Evolutionary conservation across 2,329 filamentous ascomycete species (phyloP), one percentile per base, ranked within the genome.

Genomic region (Chrysoporthe puriensis): DNA sequence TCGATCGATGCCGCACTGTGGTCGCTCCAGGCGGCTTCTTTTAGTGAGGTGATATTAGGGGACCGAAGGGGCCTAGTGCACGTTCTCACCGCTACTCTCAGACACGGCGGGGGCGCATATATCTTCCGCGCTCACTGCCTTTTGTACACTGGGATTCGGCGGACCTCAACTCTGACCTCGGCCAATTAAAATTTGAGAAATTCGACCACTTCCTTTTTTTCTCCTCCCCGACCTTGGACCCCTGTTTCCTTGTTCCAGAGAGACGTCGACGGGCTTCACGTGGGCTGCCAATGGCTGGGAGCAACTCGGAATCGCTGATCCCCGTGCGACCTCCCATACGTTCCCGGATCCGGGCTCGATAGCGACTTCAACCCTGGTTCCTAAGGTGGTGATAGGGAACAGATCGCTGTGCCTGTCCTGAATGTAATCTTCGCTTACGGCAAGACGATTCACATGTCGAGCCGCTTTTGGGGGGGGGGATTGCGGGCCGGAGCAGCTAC

Each of bases 1-100:
- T 60, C 57, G 59, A 70, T 59, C 63, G 42, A 46, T 62, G 66
- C 66, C 68, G 66, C 68, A 70, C 68, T 65, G 68, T 68, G 68
- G 63, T 52, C 48, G 66, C 61, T 66, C 48, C 63, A 66, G 36
- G 62, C 62, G 68, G 68, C 68, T 60, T 57, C 54, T 63, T 65
- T 62, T 66, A 58, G 68, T 70, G 68, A 70, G 68, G 66, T 68
- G 68, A 68, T 70, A 68, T 68, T 62, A 46, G 68, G 50, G 18
- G 32, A 60, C 66, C 43, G n/a, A 67, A 69, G 43, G 16, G 56
- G 67, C 18, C 16, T 69, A 66, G 67, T 48, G 69, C 14, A 26
- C 26, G 52, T 64, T 50, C 62, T 70, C 69, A 70, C 69, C 69
- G 69, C 69, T 69, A 66, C 62, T 70, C 66, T 65, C 63, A 52